Percentiles rank a stretch among this genome's conserved stretches.
These are phyloP conservation scores for Boletus coccyginus DNA, from an alignment of 768 basidiomycete species.

Conservation along the genomic window DNA sequence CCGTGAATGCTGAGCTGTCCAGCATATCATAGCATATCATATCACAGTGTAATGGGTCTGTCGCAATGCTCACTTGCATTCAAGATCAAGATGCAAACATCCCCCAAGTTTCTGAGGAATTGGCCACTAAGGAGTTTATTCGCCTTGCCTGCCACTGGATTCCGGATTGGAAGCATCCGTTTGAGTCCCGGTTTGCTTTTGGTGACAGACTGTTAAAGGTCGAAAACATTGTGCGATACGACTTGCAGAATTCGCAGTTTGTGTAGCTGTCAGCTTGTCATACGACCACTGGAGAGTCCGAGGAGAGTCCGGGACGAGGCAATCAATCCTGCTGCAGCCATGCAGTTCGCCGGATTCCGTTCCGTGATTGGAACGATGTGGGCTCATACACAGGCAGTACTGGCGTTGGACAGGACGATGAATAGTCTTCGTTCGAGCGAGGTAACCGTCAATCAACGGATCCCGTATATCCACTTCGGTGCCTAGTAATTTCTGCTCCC, in stretches of 20 bases:
- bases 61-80: neutral
- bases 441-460: slow-evolving; percentile 11
- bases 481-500: neutral
- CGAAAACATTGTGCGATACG: neutral
- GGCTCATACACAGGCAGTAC: slow-evolving; percentile 1
- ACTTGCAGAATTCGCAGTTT: neutral
- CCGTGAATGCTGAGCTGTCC: neutral
- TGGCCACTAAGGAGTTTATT: neutral
- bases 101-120: neutral
- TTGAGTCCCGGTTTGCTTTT: neutral
- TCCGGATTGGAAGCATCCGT: neutral
- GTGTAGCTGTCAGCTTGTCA: slow-evolving; percentile 1
- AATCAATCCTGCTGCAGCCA: neutral
- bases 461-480: slow-evolving; percentile 16
- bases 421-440: neutral
- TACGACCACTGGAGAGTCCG: neutral
- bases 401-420: slow-evolving; percentile 4
- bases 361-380: slow-evolving; percentile 8
- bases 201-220: neutral
- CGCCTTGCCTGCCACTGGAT: slow-evolving; percentile 23
- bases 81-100: neutral
- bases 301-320: slow-evolving; percentile 1
- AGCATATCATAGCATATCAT: neutral
- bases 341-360: slow-evolving; percentile 6
- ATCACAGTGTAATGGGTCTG: no score